Percentiles rank a stretch among this genome's conserved stretches.
phyloP scores from a whole-genome alignment of 1,139 yeast species.

The Geotrichum histeridarum region DNA sequence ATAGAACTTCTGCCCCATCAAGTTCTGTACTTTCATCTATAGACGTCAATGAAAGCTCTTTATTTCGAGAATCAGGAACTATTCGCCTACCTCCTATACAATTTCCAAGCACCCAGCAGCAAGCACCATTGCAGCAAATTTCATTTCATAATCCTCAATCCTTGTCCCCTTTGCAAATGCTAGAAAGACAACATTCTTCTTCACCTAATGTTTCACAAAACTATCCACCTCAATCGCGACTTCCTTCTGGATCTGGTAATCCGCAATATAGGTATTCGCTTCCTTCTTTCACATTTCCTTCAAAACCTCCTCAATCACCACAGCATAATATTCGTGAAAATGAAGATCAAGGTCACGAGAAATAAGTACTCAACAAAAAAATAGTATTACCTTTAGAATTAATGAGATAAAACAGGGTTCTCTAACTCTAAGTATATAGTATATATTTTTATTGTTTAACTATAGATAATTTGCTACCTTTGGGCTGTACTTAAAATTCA shows the following conservation, averaged over 20 bases:
- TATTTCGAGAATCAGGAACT: conserved; percentile 5
- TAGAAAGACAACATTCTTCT: neutral
- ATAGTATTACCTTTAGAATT: too few species aligned
- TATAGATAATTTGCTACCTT: too few species aligned
- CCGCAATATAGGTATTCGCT: conserved; percentile 8
- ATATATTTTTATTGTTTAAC: too few species aligned
- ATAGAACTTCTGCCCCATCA: neutral
- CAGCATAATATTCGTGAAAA: neutral
- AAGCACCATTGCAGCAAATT: neutral
- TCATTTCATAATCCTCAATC: too few species aligned
- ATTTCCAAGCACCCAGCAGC: conserved; percentile 1
- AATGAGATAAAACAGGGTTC: too few species aligned
- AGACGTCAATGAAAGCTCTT: neutral
- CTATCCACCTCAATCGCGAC: too few species aligned
- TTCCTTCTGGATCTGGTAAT: neutral
- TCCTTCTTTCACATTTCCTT: conserved; percentile 15
- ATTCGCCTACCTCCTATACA: conserved; percentile 17
- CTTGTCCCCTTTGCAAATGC: neutral
- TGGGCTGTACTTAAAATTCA: too few species aligned
- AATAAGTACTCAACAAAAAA: too few species aligned
- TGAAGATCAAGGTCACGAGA: too few species aligned
- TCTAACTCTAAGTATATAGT: too few species aligned
- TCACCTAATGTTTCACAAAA: neutral
- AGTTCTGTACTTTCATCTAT: neutral
- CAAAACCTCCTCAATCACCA: neutral